Base-by-base conservation (phyloP, 169 alveolate species). In the Plasmodium inui region DNA sequence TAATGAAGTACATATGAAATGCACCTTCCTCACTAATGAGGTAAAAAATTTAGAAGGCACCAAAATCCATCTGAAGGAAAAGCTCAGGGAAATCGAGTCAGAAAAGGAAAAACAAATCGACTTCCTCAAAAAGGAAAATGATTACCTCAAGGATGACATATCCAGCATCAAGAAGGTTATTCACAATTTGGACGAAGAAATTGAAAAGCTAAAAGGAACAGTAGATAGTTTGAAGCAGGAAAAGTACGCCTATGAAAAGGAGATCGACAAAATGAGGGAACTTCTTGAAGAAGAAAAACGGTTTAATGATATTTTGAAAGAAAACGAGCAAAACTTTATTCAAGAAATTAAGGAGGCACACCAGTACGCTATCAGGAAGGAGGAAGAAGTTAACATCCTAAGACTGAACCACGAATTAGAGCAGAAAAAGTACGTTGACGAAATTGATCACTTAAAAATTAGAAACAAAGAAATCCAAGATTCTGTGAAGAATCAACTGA, bases 321-420 rank as follows among this genome's bases (percentile, higher is more conserved):
- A 91, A 28, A 91, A 91, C 61, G 95, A 91, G 76, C 53, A 91
- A 53, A 91, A 91, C 74, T 91, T 82, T 82, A 82, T 91, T 50
- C 73, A 82, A 71, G 95, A 91, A 82, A 91, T 91, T 46, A 91
- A 91, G 46, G 95, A 91, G 61, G 95, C 95, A 71, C 95, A 91
- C 53, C 70, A 57, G 83, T 91, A 91, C 61, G 95, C 95, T 74
- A 82, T 91, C 12, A 81, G 50, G 53, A 91, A 91, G 32, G 92
- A 91, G 28, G 92, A 82, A 71, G 92, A 91, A 91, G 30, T 91
- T 34, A 91, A 67, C 39, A 4, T 91, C 1, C 74, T 82, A 26
- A 55, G 53, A 34, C n/a, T 72, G 74, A 50, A 70, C 83, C 39
- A 72, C 83, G 92, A 91, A 72, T 32, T 82, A 30, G 92, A 91